These are phyloP conservation scores for Kentomonas sorsogonicus DNA, from an alignment of 208 protist genomes.

Conservation along the genomic window DNA sequence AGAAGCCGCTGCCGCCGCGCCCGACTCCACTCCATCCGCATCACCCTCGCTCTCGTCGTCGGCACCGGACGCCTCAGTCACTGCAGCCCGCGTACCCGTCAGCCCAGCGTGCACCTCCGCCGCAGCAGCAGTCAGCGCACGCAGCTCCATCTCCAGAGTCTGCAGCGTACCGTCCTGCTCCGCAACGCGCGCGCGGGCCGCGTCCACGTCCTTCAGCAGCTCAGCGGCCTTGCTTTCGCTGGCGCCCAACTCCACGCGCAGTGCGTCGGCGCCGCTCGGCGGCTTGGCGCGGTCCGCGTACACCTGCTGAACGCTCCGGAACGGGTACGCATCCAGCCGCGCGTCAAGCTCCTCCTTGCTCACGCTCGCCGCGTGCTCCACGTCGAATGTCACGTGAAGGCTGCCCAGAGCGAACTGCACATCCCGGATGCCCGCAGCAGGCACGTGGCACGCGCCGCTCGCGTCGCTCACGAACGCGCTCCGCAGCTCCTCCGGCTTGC, in stretches of 20 bases:
- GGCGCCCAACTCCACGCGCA: conserved; percentile 11
- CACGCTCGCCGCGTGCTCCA: conserved; percentile 14
- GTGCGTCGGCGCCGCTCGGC: conserved; percentile 15
- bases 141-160: too few species aligned
- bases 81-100: too few species aligned
- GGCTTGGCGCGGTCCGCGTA: conserved; percentile 15
- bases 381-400: conserved; percentile 17
- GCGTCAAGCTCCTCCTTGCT: conserved; percentile 15
- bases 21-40: too few species aligned
- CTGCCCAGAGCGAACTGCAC: conserved; percentile 14
- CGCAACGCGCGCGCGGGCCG: too few species aligned
- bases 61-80: too few species aligned
- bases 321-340: conserved; percentile 20
- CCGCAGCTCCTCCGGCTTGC: conserved; percentile 18
- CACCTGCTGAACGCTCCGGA: conserved; percentile 17
- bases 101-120: too few species aligned
- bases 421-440: conserved; percentile 6
- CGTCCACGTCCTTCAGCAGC: not conserved
- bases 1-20: too few species aligned
- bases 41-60: too few species aligned
- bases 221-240: not conserved
- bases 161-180: too few species aligned
- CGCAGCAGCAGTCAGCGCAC: too few species aligned
- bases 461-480: conserved; percentile 21
- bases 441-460: conserved; percentile 17